Conservation (phyloP, 306 rosid genomes). For the Styphnolobium japonicum region DNA sequence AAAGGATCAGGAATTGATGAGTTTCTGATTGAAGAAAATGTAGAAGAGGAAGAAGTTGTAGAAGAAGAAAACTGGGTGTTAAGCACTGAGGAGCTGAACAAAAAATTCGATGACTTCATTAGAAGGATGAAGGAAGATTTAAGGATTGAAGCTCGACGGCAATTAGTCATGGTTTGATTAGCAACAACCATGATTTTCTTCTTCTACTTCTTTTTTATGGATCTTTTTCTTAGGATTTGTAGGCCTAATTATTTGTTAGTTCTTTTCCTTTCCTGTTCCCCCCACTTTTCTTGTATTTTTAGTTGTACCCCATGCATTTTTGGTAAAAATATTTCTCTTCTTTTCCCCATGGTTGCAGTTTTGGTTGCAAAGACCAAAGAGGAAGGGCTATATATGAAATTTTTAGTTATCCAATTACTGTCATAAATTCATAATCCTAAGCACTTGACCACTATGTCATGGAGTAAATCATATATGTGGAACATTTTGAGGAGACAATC, state of each 20-base stretch:
- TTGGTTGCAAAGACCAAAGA: neutral
- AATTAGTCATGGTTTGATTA: slow-evolving; percentile 43
- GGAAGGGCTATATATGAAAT: neutral
- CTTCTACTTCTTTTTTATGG: neutral
- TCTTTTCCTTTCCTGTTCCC: neutral
- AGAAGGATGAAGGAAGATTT: slow-evolving; percentile 69
- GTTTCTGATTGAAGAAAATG: slow-evolving; percentile 19
- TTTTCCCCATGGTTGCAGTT: neutral
- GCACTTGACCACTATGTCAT: neutral
- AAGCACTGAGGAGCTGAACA: slow-evolving; percentile 70
- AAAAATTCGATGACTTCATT: slow-evolving; percentile 80
- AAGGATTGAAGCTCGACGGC: slow-evolving; percentile 58
- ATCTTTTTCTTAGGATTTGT: neutral
- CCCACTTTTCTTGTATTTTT: neutral
- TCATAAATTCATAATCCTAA: neutral
- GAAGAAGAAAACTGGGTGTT: slow-evolving; percentile 43
- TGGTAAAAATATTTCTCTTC: neutral
- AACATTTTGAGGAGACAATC: neutral
- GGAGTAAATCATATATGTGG: neutral
- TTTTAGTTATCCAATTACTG: neutral
- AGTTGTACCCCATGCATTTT: neutral
- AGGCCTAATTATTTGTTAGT: neutral
- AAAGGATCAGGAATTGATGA: neutral
- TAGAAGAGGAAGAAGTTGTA: slow-evolving; percentile 27
- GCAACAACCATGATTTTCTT: neutral